These are phyloP conservation scores for Cladosporium sp. DNA, from an alignment of 2,329 filamentous ascomycete species.

Conservation along the genomic window DNA sequence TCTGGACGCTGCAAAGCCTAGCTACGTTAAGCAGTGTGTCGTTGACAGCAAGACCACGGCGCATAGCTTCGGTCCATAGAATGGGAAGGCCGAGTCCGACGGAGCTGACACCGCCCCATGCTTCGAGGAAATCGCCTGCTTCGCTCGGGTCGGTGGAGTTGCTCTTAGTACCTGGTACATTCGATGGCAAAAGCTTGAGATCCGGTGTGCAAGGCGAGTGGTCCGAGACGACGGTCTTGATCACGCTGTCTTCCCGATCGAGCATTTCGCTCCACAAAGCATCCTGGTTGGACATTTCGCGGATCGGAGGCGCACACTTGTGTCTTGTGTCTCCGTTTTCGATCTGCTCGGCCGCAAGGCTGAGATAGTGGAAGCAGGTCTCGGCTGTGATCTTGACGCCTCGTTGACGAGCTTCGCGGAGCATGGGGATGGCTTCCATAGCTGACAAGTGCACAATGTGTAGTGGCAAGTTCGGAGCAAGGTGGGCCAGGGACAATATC, in stretches of 20 bases:
- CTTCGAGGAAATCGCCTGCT: slow-evolving; percentile 84
- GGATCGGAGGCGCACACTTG: slow-evolving; percentile 93
- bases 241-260: slow-evolving; percentile 64
- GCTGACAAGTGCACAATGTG: slow-evolving; percentile 94
- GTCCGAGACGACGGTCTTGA: slow-evolving; percentile 88
- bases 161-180: slow-evolving; percentile 53
- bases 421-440: slow-evolving; percentile 78
- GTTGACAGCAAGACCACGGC: slow-evolving; percentile 51
- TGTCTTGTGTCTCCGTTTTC: slow-evolving; percentile 82
- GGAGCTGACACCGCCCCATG: slow-evolving; percentile 93
- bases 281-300: slow-evolving; percentile 75
- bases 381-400: slow-evolving; percentile 88
- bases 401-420: slow-evolving; percentile 65
- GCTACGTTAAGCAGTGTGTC: slow-evolving; percentile 72
- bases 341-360: slow-evolving; percentile 76
- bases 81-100: slow-evolving; percentile 91
- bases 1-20: slow-evolving; percentile 78
- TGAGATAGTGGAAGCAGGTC: slow-evolving; percentile 93
- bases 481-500: slow-evolving; percentile 74
- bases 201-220: slow-evolving; percentile 96
- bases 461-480: slow-evolving; percentile 76
- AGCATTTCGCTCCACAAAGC: slow-evolving; percentile 78
- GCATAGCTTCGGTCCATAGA: slow-evolving; percentile 71
- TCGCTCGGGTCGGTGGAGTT: slow-evolving; percentile 32
- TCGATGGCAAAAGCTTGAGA: slow-evolving; percentile 77